Base-by-base conservation (phyloP, 768 basidiomycete genomes). In the Russula sp. region DNA sequence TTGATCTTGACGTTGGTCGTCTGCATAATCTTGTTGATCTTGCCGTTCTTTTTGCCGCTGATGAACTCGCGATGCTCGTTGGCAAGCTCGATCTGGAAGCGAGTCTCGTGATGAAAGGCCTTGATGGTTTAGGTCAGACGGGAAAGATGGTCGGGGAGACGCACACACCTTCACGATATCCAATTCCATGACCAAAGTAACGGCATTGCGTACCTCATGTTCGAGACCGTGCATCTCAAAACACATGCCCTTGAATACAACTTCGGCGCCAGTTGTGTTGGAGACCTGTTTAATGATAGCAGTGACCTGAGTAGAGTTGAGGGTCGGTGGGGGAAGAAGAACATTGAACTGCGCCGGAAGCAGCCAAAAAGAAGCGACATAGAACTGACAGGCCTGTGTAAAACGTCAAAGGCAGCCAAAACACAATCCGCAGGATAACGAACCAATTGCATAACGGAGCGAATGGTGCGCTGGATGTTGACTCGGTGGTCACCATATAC, bases 1-100 rank as follows among this genome's bases (percentile, higher is more conserved):
- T 97, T 97, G 80, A 99, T 97, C 78, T 97, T 96, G 73, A 95
- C 94, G 69, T 90, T 91, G 35, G 95, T 90, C 13, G 87, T 88
- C 75, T 98, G 94, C 93, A 98, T 98, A 73, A 98, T 97, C 79
- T 98, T 98, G 80, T 98, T 98, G 75, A 98, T 93, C 77, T 99
- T 99, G 62, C 96, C 96, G 71, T 98, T 98, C 81, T 98, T 98
- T 81, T 99, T 99, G 49, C 96, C 96, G 61, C 90, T 91, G 74
- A 99, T 97, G 77, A 98, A 99, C 69, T 99, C 96, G 63, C 95
- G 87, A 69, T 98, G 95, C 73, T 99, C 97, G 73, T 96, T 96
- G 48, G 94, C 89, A 6, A 98, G 84, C 75, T 99, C 97, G 59
- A 98, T 93, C 75, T 98, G 95, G 78, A 98, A 98, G 54, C 94